Base-by-base conservation (phyloP, 805 yeast species). In the Candida pseudofarinosa region DNA sequence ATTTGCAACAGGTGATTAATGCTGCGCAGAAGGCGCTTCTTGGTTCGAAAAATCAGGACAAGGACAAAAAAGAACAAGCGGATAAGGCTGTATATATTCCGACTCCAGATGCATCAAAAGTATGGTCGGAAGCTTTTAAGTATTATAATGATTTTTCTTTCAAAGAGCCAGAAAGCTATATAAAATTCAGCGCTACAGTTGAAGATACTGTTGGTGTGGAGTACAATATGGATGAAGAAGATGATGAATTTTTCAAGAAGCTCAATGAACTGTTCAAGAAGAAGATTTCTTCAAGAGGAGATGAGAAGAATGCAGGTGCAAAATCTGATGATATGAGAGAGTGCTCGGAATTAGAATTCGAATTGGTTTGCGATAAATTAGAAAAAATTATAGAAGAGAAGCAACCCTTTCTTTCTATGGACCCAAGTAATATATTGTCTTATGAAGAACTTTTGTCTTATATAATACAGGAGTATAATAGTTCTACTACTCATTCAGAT, bases 121-220 rank as follows among this genome's bases (percentile, higher is more conserved):
- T 78, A 16, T 90, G 97, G 97, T 62, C 68, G 3, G 96, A 87
- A 18, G 95, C 88, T 33, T 54, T 69, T 5, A 76, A 82, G 51
- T 89, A 77, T 63, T 93, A 93, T 60, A 65, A 65, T 14, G 84
- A 85, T 30, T 57, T 54, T 33, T 63, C 70, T 18, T 91, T 86
- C 62, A 60, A 60, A 3, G 83, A 81, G 47, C 96, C 98, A 0
- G 79, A 80, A 16, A 73, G 85, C 8, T 91, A 89, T 59, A 86
- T 93, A 43, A 84, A 88, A 53, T 87, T 87, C 53, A 85, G 95
- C 34, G 95, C 96, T 4, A 91, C 97, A 0, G 93, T 91, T n/a
- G 98, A 93, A 57, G 98, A 93, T 59, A 86, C 95, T 17, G 74
- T 81, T 15, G 97, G 97, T 1, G 80, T 85, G 37, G 81, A 81